Evolutionary conservation across 179 eudicot species (phyloP), one percentile per base, ranked within the genome.

Genomic region (Dionaea muscipula): DNA sequence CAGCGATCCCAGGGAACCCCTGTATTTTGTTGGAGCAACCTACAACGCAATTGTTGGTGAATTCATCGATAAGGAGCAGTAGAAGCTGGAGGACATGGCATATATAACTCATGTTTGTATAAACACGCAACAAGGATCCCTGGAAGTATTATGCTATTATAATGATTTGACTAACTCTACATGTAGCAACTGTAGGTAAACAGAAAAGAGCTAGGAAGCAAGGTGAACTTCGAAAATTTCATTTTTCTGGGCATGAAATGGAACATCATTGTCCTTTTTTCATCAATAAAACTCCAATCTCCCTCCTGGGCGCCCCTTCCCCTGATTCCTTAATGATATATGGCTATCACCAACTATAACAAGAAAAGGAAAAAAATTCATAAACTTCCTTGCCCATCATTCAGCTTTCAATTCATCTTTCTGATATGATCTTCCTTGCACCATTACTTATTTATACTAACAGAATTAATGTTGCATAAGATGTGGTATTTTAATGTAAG

Each of bases 21-120:
- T 75, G 56, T 73, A 84, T 61, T 74, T 81, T 38, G 95, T 84
- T 37, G 95, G 94, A 66, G 95, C 71, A 59, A 84, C 75, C 95
- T 86, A 71, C 58, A 67, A 62, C 26, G 44, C 43, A 38, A 38
- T 38, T 38, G 43, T 38, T 38, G 12, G 2, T 13, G 12, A 33
- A 13, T 13, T 38, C 16, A 38, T 13, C 16, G 4, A 38, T 38
- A 3, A 38, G 43, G 43, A 38, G 13, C 15, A 38, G 4, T 38
- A 9, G 16, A 7, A 13, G 15, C 15, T 7, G 16, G 43, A 38
- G 43, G 12, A 38, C 2, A 8, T 11, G 15, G 15, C 43, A 38
- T 31, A 4, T 31, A 31, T 31, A 31, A 10, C 10, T 31, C 36
- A 4, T 31, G 36, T 10, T 31, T 7, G 15, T 11, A 8, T 11